phyloP scores from a whole-genome alignment of 805 yeast species.

The Saturnispora zaruensis region DNA sequence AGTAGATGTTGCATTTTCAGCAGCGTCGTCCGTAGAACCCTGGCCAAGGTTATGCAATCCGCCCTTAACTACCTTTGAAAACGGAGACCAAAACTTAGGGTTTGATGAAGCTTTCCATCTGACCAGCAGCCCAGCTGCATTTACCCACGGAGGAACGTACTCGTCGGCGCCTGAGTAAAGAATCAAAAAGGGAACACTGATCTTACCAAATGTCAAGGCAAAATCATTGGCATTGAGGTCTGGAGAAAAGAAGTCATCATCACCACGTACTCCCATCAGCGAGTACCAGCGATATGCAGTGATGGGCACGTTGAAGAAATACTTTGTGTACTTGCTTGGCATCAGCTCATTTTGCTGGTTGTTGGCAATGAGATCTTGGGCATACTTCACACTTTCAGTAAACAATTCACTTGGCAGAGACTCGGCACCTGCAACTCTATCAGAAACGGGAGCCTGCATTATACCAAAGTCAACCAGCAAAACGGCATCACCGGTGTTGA shows the following conservation, averaged over 20 bases:
- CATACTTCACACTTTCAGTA: constrained; percentile 21
- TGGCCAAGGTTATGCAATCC: constrained; percentile 50
- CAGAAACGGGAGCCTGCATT: constrained; percentile 72
- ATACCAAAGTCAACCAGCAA: constrained; percentile 44
- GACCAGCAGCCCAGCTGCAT: constrained; percentile 38
- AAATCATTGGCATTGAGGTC: constrained; percentile 44
- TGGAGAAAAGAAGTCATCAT: constrained; percentile 63
- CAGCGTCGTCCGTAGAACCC: constrained; percentile 26
- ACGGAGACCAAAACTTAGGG: constrained; percentile 38
- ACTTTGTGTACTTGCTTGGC: constrained; percentile 40
- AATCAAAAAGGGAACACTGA: constrained; percentile 42
- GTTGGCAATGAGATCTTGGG: constrained; percentile 31
- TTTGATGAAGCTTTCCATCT: constrained; percentile 41
- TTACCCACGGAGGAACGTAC: constrained; percentile 45
- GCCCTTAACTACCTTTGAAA: constrained; percentile 46
- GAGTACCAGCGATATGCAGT: constrained; percentile 69
- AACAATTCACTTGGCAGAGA: constrained; percentile 14
- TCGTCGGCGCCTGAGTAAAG: constrained; percentile 57
- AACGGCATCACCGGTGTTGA: constrained; percentile 12
- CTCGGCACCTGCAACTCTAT: constrained; percentile 37
- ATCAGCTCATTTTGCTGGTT: constrained; percentile 43
- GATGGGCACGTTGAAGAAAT: constrained; percentile 48
- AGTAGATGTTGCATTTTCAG: constrained; percentile 10
- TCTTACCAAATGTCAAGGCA: constrained; percentile 44
- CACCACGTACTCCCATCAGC: constrained; percentile 48